Base-by-base conservation (phyloP, 2,329 filamentous ascomycete genomes). In the Alternaria novae-zelandiae region DNA sequence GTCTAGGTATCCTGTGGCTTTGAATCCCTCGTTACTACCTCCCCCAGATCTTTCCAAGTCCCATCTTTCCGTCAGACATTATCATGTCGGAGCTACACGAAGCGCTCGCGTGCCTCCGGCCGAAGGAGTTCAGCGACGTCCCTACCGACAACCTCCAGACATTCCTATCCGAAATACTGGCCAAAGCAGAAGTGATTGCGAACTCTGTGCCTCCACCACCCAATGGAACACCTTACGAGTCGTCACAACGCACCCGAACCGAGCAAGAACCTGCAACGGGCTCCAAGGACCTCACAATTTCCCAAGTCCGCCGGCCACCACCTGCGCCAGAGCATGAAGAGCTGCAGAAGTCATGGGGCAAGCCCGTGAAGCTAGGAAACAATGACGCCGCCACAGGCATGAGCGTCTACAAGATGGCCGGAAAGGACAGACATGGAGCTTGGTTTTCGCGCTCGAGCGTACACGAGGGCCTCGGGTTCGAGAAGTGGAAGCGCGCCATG, bases 371-470 rank as follows among this genome's bases (percentile, higher is more conserved):
- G 80, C 81, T 93, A 59, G 88, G 86, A 45, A 80, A 87, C 4
- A 89, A 86, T 69, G 90, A 94, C 20, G 96, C 96, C 73, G 91
- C 93, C 0, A 83, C 93, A 9, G 89, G 86, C 0, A 89, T 97
- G 65, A 86, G 85, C 59, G 89, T 97, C 23, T 97, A 91, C 82
- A 97, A 96, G 78, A 85, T 96, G 63, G 82, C 86, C 0, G 88
- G 90, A 3, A 90, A 92, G 71, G 95, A 98, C 79, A 89, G 93
- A 41, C 90, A 90, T 68, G 95, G 94, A 3, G 86, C 91, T 8
- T 98, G 95, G 95, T 98, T 97, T 80, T 93, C 93, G 23, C 84
- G 95, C 59, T 85, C 91, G 53, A 97, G 93, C 76, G 85, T 97
- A 20, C 94, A 97, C 74, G 89, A 91, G 70, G 92, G 90, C 0